A percentile compares a stretch with the other conserved stretches of the same genome.
Conservation (phyloP, 495 filamentous ascomycete species). For the Pyrenopolyporus hunteri region DNA sequence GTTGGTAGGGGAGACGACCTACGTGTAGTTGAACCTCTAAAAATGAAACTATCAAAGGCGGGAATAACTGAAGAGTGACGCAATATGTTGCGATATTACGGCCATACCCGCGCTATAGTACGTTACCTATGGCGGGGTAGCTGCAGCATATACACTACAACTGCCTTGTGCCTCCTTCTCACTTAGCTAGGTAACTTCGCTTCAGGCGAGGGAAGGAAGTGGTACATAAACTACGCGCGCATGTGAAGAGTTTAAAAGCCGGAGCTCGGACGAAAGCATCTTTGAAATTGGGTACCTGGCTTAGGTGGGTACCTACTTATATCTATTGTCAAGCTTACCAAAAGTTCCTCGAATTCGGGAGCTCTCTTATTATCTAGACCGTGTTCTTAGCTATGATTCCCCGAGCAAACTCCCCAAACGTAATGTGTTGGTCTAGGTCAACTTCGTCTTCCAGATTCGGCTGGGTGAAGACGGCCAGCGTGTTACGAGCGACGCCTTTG, state of each 20-base stretch:
- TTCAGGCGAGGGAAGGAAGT: no score
- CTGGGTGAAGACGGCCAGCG: constrained; percentile 96
- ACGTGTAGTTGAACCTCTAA: no score
- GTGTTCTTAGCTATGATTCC: constrained; percentile 84
- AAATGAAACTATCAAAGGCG: no score
- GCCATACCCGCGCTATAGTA: no score
- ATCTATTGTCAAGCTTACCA: no score
- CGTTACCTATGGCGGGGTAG: not conserved
- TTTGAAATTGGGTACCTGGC: no score
- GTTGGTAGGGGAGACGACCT: no score
- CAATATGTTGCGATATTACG: constrained; percentile 18
- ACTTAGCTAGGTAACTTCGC: not conserved
- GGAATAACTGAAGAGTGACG: constrained; percentile 25
- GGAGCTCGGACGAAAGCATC: no score
- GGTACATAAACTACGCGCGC: no score
- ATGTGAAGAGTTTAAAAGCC: no score
- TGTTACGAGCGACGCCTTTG: constrained; percentile 79
- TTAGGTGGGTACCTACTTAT: no score
- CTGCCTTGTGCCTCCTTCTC: not conserved
- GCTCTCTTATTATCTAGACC: constrained; percentile 39
- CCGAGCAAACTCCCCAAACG: constrained; percentile 87
- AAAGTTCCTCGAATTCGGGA: no score
- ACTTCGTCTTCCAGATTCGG: constrained; percentile 90
- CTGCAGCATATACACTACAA: constrained; percentile 2
- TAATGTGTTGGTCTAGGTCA: constrained; percentile 69